Conservation (phyloP, 225 moss, liverwort and hornwort genomes). For the Polytrichum commune region DNA sequence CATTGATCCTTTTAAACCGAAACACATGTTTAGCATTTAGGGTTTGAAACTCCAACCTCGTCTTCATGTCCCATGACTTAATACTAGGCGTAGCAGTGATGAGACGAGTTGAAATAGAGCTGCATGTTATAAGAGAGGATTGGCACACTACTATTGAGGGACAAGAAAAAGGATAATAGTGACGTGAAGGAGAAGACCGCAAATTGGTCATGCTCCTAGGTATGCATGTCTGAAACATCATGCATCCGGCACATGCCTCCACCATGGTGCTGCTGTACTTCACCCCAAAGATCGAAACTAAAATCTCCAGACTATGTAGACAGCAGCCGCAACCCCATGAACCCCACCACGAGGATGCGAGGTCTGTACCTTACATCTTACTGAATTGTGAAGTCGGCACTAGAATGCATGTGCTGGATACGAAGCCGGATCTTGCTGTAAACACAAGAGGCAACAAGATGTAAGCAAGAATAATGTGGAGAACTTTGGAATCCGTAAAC, state of each 20-base stretch:
- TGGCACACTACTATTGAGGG: conserved; percentile 8
- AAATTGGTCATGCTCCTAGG: conserved; percentile 24
- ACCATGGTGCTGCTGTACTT: conserved; percentile 23
- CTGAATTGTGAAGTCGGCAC: too few species aligned
- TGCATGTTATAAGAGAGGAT: conserved; percentile 20
- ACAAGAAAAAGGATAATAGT: conserved; percentile 23
- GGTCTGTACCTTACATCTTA: too few species aligned
- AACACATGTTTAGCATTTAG: conserved; percentile 25
- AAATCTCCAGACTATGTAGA: not conserved
- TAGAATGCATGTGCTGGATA: too few species aligned
- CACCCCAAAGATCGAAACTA: conserved; percentile 15
- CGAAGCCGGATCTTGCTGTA: too few species aligned
- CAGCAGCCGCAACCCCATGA: too few species aligned
- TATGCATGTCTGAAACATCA: conserved; percentile 35
- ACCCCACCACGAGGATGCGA: too few species aligned
- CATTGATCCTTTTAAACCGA: conserved; percentile 21
- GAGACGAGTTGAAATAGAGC: conserved; percentile 20
- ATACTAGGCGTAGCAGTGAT: conserved; percentile 17
- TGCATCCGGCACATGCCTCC: conserved; percentile 23
- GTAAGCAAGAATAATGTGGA: too few species aligned
- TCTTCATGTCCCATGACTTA: conserved; percentile 11
- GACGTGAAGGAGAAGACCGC: conserved; percentile 31
- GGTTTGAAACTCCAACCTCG: conserved; percentile 13
- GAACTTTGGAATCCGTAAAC: too few species aligned
- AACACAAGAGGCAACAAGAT: too few species aligned